phyloP scores from a whole-genome alignment of 2,329 filamentous ascomycete genomes.

The Drechslera avenae region DNA sequence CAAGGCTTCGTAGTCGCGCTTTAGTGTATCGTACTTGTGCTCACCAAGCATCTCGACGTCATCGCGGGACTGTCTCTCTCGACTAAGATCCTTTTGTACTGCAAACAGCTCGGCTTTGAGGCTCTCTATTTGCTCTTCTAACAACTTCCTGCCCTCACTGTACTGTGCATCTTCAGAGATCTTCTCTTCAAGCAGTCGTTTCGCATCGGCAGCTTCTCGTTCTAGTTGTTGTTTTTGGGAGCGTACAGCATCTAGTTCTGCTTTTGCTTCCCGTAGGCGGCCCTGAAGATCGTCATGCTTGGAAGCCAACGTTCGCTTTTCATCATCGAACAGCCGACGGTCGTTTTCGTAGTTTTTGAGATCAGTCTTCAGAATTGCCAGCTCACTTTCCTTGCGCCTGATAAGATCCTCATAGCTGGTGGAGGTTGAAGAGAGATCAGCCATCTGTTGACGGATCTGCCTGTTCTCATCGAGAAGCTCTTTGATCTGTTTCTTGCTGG shows the following conservation, averaged over 20 bases:
- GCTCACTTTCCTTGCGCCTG: constrained; percentile 89
- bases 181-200: constrained; percentile 81
- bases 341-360: constrained; percentile 83
- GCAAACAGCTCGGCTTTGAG: constrained; percentile 85
- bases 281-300: constrained; percentile 81
- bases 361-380: constrained; percentile 82
- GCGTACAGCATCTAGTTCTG: constrained; percentile 83
- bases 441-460: constrained; percentile 81
- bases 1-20: constrained; percentile 82
- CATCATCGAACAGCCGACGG: constrained; percentile 75
- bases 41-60: constrained; percentile 90
- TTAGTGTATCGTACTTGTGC: constrained; percentile 80
- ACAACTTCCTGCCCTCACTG: constrained; percentile 74
- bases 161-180: constrained; percentile 89
- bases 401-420: constrained; percentile 95
- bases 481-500: constrained; percentile 73
- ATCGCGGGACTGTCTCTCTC: constrained; percentile 90
- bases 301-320: constrained; percentile 70
- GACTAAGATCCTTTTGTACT: constrained; percentile 84
- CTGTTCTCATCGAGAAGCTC: constrained; percentile 80
- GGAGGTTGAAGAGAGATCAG: constrained; percentile 85
- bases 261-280: constrained; percentile 81
- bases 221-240: constrained; percentile 84
- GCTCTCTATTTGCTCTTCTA: constrained; percentile 85
- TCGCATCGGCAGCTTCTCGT: constrained; percentile 87